Percentiles rank a stretch among this genome's conserved stretches.
phyloP scores from a whole-genome alignment of 176 grass and related monocot genomes.

The Oryza meyeriana region DNA sequence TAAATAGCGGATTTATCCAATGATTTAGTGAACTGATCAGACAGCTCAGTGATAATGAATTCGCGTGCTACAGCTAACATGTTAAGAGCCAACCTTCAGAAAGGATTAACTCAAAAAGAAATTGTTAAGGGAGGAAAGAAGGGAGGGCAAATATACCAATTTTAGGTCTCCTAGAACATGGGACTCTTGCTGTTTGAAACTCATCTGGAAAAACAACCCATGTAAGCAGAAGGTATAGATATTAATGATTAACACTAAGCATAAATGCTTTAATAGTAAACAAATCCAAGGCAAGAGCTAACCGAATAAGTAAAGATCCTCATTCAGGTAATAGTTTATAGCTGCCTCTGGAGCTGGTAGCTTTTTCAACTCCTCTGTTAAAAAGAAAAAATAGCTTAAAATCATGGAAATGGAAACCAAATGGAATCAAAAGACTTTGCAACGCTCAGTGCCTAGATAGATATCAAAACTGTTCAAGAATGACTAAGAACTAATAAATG shows the following conservation, averaged over 20 bases:
- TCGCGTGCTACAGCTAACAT: not conserved
- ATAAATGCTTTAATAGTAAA: not conserved
- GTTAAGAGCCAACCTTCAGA: not conserved
- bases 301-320: constrained; percentile 96
- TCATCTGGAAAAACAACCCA: constrained; percentile 55
- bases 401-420: not conserved
- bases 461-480: not conserved
- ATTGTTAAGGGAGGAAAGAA: not conserved
- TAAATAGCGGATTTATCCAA: not conserved
- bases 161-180: constrained; percentile 79
- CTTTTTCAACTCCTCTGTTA: constrained; percentile 75
- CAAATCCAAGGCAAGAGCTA: not conserved
- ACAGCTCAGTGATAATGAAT: not conserved
- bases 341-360: constrained; percentile 71
- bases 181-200: constrained; percentile 77
- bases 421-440: not conserved
- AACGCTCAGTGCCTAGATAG: not conserved
- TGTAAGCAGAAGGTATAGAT: not conserved
- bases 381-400: constrained; percentile 23
- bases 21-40: not conserved
- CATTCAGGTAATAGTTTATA: constrained; percentile 83
- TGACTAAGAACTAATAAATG: not conserved
- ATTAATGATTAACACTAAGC: not conserved
- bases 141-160: constrained; percentile 48
- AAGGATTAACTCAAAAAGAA: not conserved